A percentile compares a stretch with the other conserved stretches of the same genome.
phyloP scores from a whole-genome alignment of 2,329 filamentous ascomycete genomes.

The Ascocoryne sarcoides region DNA sequence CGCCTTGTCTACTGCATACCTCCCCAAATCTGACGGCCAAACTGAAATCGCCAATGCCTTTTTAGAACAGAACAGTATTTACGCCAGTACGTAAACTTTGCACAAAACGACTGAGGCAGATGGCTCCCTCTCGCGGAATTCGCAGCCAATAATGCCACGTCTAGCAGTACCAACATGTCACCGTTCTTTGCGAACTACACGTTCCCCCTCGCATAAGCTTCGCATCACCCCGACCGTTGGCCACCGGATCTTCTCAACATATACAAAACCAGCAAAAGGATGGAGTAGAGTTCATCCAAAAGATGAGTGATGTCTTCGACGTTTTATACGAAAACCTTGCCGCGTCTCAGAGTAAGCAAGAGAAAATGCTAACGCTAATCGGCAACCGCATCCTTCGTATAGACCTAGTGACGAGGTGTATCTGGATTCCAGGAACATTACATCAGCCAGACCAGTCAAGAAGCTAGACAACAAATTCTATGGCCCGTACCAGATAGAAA shows the following conservation, averaged over 20 bases:
- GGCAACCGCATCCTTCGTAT: constrained; percentile 1
- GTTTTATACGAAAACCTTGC: background rate
- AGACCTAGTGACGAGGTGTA: constrained; percentile 1
- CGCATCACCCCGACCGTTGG: background rate
- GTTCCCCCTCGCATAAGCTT: constrained; percentile 4
- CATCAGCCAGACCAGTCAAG: constrained; percentile 1
- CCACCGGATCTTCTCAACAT: background rate
- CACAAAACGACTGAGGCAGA: constrained; percentile 13
- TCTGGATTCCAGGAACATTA: constrained; percentile 1
- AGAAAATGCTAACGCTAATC: background rate
- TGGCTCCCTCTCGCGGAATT: constrained; percentile 13
- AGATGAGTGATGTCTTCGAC: background rate
- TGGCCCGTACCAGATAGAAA: constrained; percentile 1
- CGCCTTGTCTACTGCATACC: constrained; percentile 6
- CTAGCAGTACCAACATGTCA: constrained; percentile 4
- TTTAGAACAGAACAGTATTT: constrained; percentile 10
- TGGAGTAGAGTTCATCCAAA: background rate
- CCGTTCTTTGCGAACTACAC: constrained; percentile 11
- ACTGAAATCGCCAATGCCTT: constrained; percentile 11
- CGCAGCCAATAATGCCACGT: constrained; percentile 8
- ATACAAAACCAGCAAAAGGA: background rate
- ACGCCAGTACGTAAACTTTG: constrained; percentile 8
- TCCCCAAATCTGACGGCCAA: constrained; percentile 13
- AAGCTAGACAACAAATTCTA: constrained; percentile 1
- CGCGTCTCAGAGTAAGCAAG: background rate